Conservation (phyloP, 495 filamentous ascomycete genomes). For the Trichocladium uniseriatum region DNA sequence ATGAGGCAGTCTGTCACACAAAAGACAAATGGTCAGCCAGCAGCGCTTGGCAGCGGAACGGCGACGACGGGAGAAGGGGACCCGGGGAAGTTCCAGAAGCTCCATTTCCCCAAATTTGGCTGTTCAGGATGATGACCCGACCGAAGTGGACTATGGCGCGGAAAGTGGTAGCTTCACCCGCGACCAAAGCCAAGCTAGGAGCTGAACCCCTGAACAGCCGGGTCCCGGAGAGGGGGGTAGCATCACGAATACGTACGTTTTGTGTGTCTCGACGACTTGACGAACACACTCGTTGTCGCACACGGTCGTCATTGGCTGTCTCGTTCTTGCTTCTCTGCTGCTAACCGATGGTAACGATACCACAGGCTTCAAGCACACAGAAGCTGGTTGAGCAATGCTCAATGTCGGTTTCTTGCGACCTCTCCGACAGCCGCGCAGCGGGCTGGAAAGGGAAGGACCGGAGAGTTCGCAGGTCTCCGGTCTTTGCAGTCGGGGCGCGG, state of each 20-base stretch:
- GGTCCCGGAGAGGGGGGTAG: constrained; percentile 21
- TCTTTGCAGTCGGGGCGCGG: too few relatives aligned
- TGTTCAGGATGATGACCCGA: constrained; percentile 20
- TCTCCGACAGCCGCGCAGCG: too few relatives aligned
- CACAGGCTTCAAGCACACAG: background rate
- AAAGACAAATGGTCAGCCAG: constrained; percentile 19
- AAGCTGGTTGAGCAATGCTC: background rate
- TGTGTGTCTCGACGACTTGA: constrained; percentile 30
- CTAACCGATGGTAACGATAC: background rate
- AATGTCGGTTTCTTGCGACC: too few relatives aligned
- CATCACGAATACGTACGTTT: constrained; percentile 36
- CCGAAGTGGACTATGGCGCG: constrained; percentile 5
- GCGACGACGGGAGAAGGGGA: constrained; percentile 13
- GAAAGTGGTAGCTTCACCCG: constrained; percentile 18
- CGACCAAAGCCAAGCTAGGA: constrained; percentile 21
- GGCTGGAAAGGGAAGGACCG: too few relatives aligned
- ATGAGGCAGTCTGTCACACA: constrained; percentile 9
- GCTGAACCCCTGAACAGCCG: constrained; percentile 24
- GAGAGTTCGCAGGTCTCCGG: too few relatives aligned
- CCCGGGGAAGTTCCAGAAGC: constrained; percentile 6
- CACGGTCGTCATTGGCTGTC: constrained; percentile 1
- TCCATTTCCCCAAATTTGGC: constrained; percentile 22
- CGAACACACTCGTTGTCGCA: constrained; percentile 6
- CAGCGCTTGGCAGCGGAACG: constrained; percentile 7
- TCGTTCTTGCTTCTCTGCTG: background rate